Percentiles rank a stretch among this genome's conserved stretches.
Evolutionary conservation across 2,329 filamentous ascomycete genomes (phyloP).

Genomic region (Cercospora berteroae): DNA sequence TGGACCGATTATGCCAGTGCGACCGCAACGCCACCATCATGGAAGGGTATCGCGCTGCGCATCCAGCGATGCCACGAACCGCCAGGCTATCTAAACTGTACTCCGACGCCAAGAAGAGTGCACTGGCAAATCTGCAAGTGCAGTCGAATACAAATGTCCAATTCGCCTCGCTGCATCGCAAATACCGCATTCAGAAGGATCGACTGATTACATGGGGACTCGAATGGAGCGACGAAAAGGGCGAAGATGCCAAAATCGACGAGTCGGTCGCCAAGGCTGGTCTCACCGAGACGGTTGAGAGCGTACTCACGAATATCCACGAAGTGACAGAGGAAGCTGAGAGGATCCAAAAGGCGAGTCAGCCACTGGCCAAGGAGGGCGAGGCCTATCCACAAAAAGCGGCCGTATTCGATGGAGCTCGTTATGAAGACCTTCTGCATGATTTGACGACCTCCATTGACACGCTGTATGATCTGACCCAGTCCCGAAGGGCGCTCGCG

Average conservation of each 20-base stretch:
- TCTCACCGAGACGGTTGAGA: conserved; percentile 72
- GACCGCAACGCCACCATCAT: conserved; percentile 2
- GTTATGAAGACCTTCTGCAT: conserved; percentile 71
- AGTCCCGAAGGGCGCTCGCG: conserved; percentile 56
- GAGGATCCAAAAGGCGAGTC: conserved; percentile 56
- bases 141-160: conserved; percentile 61
- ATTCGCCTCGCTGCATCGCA: conserved; percentile 69
- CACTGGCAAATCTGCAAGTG: conserved; percentile 59
- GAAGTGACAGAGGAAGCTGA: conserved; percentile 76
- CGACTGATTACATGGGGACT: conserved; percentile 75
- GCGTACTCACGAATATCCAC: conserved; percentile 77
- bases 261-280: conserved; percentile 66
- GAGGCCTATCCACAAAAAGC: conserved; percentile 40
- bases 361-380: conserved; percentile 36
- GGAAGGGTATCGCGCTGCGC: conserved; percentile 9
- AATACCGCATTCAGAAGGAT: conserved; percentile 77
- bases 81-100: conserved; percentile 65
- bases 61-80: conserved; percentile 25
- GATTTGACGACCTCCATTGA: conserved; percentile 77
- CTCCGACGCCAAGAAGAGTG: conserved; percentile 74
- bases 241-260: conserved; percentile 68
- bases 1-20: not conserved
- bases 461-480: conserved; percentile 72
- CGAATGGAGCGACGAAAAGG: conserved; percentile 72
- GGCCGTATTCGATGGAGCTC: conserved; percentile 61